Conservation (phyloP, 225 moss, liverwort and hornwort species). For the Marchantia paleacea region DNA sequence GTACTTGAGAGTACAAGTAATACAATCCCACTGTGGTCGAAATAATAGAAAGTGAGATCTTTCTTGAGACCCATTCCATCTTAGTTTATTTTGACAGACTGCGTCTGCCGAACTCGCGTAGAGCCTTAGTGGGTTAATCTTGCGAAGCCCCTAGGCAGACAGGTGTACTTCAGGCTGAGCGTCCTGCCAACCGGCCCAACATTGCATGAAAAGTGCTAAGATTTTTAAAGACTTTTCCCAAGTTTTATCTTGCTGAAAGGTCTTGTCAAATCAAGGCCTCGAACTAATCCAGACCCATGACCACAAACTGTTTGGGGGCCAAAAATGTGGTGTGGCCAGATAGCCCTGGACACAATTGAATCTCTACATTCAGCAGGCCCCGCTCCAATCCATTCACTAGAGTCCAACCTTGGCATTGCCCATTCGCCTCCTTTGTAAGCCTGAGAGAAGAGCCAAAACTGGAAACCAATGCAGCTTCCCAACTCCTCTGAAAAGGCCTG, state of each 20-base stretch:
- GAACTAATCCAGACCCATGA: background rate
- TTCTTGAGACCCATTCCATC: background rate
- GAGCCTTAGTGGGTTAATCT: background rate
- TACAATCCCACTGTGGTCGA: background rate
- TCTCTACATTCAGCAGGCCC: background rate
- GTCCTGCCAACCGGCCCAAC: background rate
- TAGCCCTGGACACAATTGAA: background rate
- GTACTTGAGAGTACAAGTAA: background rate
- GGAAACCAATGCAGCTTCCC: background rate
- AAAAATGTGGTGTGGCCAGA: conserved; percentile 8
- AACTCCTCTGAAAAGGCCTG: conserved; percentile 4
- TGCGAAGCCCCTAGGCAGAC: background rate
- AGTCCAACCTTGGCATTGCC: background rate
- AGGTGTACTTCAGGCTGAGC: background rate
- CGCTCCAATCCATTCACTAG: background rate
- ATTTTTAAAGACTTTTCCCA: background rate
- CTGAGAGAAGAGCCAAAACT: background rate
- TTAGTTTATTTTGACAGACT: background rate
- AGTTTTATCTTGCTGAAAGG: background rate
- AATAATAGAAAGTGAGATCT: background rate
- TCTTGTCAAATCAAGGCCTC: background rate
- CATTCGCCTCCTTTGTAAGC: background rate
- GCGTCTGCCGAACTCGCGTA: background rate
- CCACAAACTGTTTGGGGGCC: background rate
- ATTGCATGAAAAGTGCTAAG: background rate